Base-by-base conservation (phyloP, 2,329 filamentous ascomycete species). In the Mycosphaerelloides madeirae region DNA sequence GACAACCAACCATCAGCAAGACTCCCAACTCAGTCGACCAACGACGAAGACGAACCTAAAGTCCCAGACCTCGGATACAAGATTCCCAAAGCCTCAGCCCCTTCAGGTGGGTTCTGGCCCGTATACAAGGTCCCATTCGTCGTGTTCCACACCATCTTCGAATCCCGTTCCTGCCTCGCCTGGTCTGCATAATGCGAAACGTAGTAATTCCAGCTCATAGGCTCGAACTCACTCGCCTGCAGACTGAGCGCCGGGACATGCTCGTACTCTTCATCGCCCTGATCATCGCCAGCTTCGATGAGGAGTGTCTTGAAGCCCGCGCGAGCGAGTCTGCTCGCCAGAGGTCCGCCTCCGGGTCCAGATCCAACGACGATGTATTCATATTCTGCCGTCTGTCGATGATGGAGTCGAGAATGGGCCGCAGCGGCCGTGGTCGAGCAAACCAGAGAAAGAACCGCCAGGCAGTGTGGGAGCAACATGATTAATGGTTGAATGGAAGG, bases 341-440 rank as follows among this genome's bases (percentile, higher is more conserved):
- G 62, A 5, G 78, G 78, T 12, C 74, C 78, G 38, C 79, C 79
- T 14, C 79, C 78, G 6, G 78, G 70, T 3, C 79, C 79, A 8
- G 77, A 79, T n/a, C 80, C 79, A 32, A 83, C 76, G 8, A 83
- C 71, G 20, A 83, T 68, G 63, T 80, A 83, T 49, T 83, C 80
- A 57, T 83, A 83, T 25, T 25, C 6, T 9, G 22, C 22, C 6
- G 22, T 25, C 22, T 25, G 22, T 25, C 22, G 22, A 25, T 25
- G 22, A 25, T 25, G 22, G 22, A 25, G 22, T 25, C 22, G 22
- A 6, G 22, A 25, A 9, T 25, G 22, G 9, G 22, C 5, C 5
- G 9, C 9, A 9, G 22, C 9, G 6, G 22, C 22, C 9, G 22
- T 25, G 22, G 22, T 9, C 22, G 22, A 25, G 6, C 22, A 25